Evolutionary conservation across 1,284 basidiomycete species (phyloP).

Genomic region (Filobasidium uniguttulatum): DNA sequence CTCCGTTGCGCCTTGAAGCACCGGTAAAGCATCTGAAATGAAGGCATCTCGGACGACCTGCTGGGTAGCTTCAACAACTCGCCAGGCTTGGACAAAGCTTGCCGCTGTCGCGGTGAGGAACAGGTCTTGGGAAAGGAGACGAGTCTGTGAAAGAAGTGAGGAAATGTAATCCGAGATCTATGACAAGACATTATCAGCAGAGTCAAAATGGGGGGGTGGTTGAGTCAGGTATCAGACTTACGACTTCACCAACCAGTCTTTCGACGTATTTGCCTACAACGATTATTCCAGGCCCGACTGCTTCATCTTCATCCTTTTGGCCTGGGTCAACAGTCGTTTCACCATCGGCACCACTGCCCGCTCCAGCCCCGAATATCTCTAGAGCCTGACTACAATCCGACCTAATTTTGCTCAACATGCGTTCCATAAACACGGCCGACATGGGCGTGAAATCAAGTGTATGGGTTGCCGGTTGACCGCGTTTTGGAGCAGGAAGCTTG

Average conservation of each 20-base stretch:
- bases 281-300: constrained; percentile 28
- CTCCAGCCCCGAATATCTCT: background rate
- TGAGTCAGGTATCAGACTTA: constrained; percentile 14
- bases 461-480: constrained; percentile 24
- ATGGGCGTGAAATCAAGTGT: constrained; percentile 74
- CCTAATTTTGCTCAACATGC: constrained; percentile 16
- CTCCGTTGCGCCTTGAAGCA: no score
- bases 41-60: background rate
- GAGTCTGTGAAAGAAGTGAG: constrained; percentile 59
- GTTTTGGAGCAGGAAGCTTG: constrained; percentile 20
- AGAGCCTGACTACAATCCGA: constrained; percentile 14
- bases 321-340: no score
- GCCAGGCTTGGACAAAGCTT: constrained; percentile 73
- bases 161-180: constrained; percentile 79
- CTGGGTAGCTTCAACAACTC: constrained; percentile 53
- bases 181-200: no score
- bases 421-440: constrained; percentile 40
- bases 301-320: no score
- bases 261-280: constrained; percentile 26
- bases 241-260: constrained; percentile 30
- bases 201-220: background rate
- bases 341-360: background rate
- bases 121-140: constrained; percentile 54
- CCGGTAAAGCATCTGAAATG: background rate
- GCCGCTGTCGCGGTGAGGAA: constrained; percentile 80